Conservation (phyloP, 179 eudicot genomes). For the Drosera spatulata region DNA sequence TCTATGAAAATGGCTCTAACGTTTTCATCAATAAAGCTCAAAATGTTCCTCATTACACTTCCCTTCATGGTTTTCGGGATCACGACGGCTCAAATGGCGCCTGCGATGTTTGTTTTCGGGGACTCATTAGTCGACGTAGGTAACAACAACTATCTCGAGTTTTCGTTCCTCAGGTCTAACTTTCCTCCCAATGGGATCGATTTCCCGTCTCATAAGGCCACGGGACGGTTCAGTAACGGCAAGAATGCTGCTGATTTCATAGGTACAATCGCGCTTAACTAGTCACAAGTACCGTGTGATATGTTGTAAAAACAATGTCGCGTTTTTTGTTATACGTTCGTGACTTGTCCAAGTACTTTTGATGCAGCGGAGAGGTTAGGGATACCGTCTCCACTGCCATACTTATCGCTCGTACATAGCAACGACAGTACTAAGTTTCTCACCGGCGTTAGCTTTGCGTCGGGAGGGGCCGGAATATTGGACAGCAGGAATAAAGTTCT, state of each 20-base stretch:
- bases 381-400: slow-evolving; percentile 36
- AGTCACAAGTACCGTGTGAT: too few relatives aligned
- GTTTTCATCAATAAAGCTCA: too few relatives aligned
- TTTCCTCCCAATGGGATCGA: slow-evolving; percentile 43
- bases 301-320: neutral
- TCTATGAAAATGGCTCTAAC: too few relatives aligned
- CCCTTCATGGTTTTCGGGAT: neutral
- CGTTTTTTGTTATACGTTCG: neutral
- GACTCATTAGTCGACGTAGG: slow-evolving; percentile 92
- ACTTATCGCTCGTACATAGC: slow-evolving; percentile 19
- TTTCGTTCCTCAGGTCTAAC: slow-evolving; percentile 51
- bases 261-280: slow-evolving; percentile 25
- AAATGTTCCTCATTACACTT: neutral
- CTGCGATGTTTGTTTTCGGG: slow-evolving; percentile 75
- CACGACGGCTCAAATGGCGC: slow-evolving; percentile 22
- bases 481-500: slow-evolving; percentile 35
- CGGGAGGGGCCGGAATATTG: slow-evolving; percentile 90
- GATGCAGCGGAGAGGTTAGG: slow-evolving; percentile 71
- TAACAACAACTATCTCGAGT: slow-evolving; percentile 58
- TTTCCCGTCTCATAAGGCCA: slow-evolving; percentile 51
- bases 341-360: neutral
- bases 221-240: slow-evolving; percentile 84
- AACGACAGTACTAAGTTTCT: slow-evolving; percentile 16
- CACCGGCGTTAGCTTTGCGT: slow-evolving; percentile 83
- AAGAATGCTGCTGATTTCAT: slow-evolving; percentile 78